Base-by-base conservation (phyloP, 768 basidiomycete genomes). In the Rhizopogon vulgaris region DNA sequence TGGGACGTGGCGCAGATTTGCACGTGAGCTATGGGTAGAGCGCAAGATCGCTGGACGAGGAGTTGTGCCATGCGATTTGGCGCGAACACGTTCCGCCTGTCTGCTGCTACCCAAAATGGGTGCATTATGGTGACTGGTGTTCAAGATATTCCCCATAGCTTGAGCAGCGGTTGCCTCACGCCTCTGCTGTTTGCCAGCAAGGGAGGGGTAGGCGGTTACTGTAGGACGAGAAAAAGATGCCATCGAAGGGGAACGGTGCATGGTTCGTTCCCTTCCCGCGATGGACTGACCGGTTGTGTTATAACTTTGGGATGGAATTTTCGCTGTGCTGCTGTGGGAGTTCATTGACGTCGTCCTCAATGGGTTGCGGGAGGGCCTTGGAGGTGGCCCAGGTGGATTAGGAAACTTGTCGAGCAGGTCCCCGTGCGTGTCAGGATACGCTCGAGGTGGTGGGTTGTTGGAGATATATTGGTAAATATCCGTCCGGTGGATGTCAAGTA, bases 331-430 rank as follows among this genome's bases (percentile, higher is more conserved):
- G 6, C 40, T 32, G 10, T 37, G 11, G 15, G 51, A 42, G 18
- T 42, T 48, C 24, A 53, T 36, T 17, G 52, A 51, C 12, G 28
- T 40, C 3, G 51, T 8, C 22, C 48, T 47, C 15, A 51, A 36
- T 5, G 34, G 55, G 27, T 30, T 51, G n/a, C 45, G 57, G 1
- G 49, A 30, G n/a, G 52, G 52, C 12, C 46, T 30, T 12, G 53
- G 53, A n/a, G 37, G 46, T 22, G 53, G 43, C 14, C 25, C 14
- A 15, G 56, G 50, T 0, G 53, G 40, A 24, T 27, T 6, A 3
- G 58, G 58, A 41, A 54, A 58, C 30, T 38, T 22, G 27, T 52
- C 48, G 10, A 54, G 41, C 18, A 56, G 36, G 41, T 57, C 43
- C 10, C 8, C 14, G 15, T 52, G 49, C 0, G 48, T 34, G 11